Evolutionary conservation across 78 protist genomes (phyloP).

Genomic region (Tieghemostelium lacteum): DNA sequence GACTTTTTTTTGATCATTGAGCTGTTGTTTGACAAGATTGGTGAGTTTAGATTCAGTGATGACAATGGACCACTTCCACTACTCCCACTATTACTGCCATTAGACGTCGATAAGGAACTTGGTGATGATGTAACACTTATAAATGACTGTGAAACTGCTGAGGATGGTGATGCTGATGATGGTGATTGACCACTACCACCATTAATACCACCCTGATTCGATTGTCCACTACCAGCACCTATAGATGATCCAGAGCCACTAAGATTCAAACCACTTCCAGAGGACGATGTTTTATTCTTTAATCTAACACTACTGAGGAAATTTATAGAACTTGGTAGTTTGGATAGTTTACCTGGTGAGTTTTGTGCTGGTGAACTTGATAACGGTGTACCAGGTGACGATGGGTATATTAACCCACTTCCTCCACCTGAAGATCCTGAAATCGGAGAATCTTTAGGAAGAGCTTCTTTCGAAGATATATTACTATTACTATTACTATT

Average conservation of each 20-base stretch:
- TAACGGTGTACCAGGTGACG: neutral
- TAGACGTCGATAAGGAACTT: slow-evolving; percentile 8
- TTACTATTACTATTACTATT: too few relatives aligned
- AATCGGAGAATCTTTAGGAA: too few relatives aligned
- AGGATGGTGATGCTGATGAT: slow-evolving; percentile 3
- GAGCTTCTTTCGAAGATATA: too few relatives aligned
- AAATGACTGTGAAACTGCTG: neutral
- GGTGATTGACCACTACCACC: slow-evolving; percentile 13
- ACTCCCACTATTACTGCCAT: neutral
- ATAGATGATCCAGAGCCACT: slow-evolving; percentile 4
- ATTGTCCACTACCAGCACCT: neutral
- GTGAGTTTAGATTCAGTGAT: slow-evolving; percentile 53
- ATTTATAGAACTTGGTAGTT: slow-evolving; percentile 19
- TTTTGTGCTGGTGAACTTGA: slow-evolving; percentile 4
- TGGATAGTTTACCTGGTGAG: neutral
- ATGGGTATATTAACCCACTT: neutral
- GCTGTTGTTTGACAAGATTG: slow-evolving; percentile 9
- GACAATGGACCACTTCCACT: neutral
- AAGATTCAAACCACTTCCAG: neutral
- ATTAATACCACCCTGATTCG: neutral
- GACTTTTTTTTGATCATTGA: slow-evolving; percentile 1
- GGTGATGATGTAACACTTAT: neutral
- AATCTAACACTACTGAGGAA: slow-evolving; percentile 46
- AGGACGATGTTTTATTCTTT: slow-evolving; percentile 31
- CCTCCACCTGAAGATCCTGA: too few relatives aligned